A percentile compares a stretch with the other conserved stretches of the same genome.
These are phyloP conservation scores for Ophiostoma perfectum DNA, from an alignment of 2,329 filamentous ascomycete species.

Conservation along the genomic window DNA sequence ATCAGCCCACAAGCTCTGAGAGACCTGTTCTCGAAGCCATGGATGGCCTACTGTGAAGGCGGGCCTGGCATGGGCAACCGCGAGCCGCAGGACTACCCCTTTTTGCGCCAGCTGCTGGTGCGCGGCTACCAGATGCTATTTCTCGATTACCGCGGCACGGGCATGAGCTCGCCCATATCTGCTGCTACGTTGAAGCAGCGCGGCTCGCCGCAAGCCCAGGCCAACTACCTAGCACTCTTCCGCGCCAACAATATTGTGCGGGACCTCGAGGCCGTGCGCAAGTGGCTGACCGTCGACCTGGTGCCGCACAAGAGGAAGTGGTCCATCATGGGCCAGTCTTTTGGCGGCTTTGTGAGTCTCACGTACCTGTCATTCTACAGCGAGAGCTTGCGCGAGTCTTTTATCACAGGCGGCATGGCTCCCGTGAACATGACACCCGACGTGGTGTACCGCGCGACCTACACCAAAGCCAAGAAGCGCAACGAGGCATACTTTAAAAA, in stretches of 20 bases:
- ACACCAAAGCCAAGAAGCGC: constrained; percentile 61
- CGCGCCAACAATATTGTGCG: constrained; percentile 85
- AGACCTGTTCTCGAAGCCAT: constrained; percentile 42
- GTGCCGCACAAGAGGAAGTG: constrained; percentile 55
- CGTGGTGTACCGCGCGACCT: constrained; percentile 69
- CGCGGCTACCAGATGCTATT: constrained; percentile 80
- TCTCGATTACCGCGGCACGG: constrained; percentile 88
- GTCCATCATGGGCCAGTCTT: constrained; percentile 85
- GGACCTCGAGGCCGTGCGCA: constrained; percentile 80
- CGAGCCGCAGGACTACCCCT: constrained; percentile 65
- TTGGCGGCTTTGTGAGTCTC: constrained; percentile 79
- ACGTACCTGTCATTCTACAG: constrained; percentile 81
- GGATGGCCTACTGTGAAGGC: constrained; percentile 72
- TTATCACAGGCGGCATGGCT: constrained; percentile 77
- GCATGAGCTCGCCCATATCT: constrained; percentile 74
- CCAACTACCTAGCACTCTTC: constrained; percentile 75
- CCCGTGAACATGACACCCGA: constrained; percentile 67
- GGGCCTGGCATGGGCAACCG: constrained; percentile 76
- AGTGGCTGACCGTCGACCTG: constrained; percentile 64
- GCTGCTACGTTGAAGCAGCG: constrained; percentile 62
- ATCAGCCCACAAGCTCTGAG: constrained; percentile 18
- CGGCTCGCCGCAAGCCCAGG: constrained; percentile 60
- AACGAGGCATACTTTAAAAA: constrained; percentile 79
- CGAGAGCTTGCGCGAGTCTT: constrained; percentile 72
- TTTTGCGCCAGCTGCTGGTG: constrained; percentile 66